Conservation (phyloP, 2,329 filamentous ascomycete genomes). For the Monosporascus sp. region DNA sequence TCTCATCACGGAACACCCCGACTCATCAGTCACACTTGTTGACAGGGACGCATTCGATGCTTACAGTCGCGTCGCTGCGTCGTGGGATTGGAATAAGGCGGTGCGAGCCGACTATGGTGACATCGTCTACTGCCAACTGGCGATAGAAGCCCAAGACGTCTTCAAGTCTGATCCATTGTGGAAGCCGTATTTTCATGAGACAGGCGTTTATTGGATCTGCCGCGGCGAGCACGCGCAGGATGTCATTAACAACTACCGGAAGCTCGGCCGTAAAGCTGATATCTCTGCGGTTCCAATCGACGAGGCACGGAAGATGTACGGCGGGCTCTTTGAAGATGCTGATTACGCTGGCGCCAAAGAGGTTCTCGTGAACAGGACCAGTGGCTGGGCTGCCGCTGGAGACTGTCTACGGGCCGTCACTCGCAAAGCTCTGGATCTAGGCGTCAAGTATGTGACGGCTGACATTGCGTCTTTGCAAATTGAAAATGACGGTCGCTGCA, state of each 20-base stretch:
- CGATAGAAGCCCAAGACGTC: conserved; percentile 55
- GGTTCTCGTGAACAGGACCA: conserved; percentile 55
- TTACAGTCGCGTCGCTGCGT: conserved; percentile 48
- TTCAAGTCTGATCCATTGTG: conserved; percentile 55
- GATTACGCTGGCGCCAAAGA: conserved; percentile 55
- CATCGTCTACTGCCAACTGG: conserved; percentile 54
- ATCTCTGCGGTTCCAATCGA: conserved; percentile 39
- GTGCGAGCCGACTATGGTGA: conserved; percentile 64
- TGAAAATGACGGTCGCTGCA: conserved; percentile 36
- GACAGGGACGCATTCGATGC: conserved; percentile 48
- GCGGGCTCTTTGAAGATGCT: conserved; percentile 53
- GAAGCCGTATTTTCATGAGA: conserved; percentile 51
- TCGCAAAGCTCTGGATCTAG: conserved; percentile 43
- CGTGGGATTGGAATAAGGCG: conserved; percentile 66
- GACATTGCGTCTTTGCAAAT: conserved; percentile 45
- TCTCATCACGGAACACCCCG: conserved; percentile 42
- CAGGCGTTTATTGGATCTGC: conserved; percentile 53
- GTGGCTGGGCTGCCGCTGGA: conserved; percentile 59
- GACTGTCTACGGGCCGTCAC: conserved; percentile 52
- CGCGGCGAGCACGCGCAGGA: conserved; percentile 43
- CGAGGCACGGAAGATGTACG: conserved; percentile 44
- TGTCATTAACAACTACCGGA: conserved; percentile 48
- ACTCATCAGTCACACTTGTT: conserved; percentile 46
- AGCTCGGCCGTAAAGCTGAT: conserved; percentile 33
- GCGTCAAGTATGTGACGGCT: conserved; percentile 53